A percentile compares a stretch with the other conserved stretches of the same genome.
These are phyloP conservation scores for Pulveroboletus sp. DNA, from an alignment of 768 basidiomycete species.

Conservation along the genomic window DNA sequence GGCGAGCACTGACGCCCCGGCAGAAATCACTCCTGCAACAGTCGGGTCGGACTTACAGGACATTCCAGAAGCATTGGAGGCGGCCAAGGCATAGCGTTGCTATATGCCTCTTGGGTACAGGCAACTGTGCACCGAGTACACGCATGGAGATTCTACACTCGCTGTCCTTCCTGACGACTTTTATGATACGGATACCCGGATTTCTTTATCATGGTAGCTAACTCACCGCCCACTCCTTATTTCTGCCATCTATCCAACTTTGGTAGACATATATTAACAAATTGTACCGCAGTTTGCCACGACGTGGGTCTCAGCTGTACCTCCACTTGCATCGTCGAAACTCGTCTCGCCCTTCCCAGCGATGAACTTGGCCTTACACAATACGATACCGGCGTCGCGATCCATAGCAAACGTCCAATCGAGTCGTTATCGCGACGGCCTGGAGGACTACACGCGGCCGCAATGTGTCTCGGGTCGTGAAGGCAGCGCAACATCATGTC, in stretches of 20 bases:
- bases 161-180: conserved; percentile 6
- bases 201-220: conserved; percentile 18
- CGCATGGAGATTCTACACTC: conserved; percentile 1
- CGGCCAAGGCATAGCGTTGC: conserved; percentile 8
- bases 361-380: background rate
- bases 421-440: conserved; percentile 9
- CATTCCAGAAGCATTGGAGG: conserved; percentile 16
- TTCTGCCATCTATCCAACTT: background rate
- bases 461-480: background rate
- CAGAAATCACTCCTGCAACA: background rate
- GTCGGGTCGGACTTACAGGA: conserved; percentile 7
- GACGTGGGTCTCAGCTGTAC: too few species aligned
- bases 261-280: background rate
- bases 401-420: background rate
- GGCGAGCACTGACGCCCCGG: background rate
- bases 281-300: background rate
- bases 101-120: conserved; percentile 20
- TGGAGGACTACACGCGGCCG: conserved; percentile 24
- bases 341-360: background rate
- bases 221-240: conserved; percentile 6
- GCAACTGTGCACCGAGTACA: background rate
- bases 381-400: background rate
- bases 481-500: conserved; percentile 12
- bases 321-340: background rate
- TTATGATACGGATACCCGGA: conserved; percentile 21